These are phyloP conservation scores for Phlebopus sp. DNA, from an alignment of 1,284 basidiomycete genomes.

Conservation along the genomic window DNA sequence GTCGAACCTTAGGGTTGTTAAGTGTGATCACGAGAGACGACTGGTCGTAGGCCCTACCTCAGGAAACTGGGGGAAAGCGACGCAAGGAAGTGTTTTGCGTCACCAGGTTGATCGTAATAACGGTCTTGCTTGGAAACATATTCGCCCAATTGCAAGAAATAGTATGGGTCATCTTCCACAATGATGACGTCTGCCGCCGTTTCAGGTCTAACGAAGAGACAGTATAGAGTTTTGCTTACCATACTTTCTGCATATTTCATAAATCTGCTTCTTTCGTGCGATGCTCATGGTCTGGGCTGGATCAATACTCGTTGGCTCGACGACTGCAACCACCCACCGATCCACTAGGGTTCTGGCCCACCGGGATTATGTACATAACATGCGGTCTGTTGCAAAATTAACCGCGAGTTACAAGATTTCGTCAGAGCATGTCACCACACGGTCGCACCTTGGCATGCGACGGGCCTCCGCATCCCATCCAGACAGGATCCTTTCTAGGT, in stretches of 20 bases:
- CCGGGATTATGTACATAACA: conserved; percentile 72
- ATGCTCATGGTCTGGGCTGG: conserved; percentile 55
- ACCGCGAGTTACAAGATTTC: background rate
- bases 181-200: conserved; percentile 59
- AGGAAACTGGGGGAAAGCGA: conserved; percentile 69
- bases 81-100: conserved; percentile 45
- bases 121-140: conserved; percentile 50
- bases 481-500: conserved; percentile 57
- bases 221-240: conserved; percentile 38
- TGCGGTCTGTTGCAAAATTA: conserved; percentile 48
- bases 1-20: conserved; percentile 47
- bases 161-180: conserved; percentile 83
- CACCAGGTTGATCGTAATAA: conserved; percentile 27
- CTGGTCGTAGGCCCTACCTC: conserved; percentile 36
- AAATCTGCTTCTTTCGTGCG: conserved; percentile 73
- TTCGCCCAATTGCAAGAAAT: conserved; percentile 63
- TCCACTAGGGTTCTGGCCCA: conserved; percentile 82
- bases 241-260: conserved; percentile 76
- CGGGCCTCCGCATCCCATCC: conserved; percentile 65
- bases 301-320: conserved; percentile 1
- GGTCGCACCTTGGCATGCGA: conserved; percentile 46
- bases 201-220: background rate
- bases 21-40: background rate
- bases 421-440: no score
- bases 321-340: conserved; percentile 42